Conservation (phyloP, 768 basidiomycete species). For the Calvatia gigantea region DNA sequence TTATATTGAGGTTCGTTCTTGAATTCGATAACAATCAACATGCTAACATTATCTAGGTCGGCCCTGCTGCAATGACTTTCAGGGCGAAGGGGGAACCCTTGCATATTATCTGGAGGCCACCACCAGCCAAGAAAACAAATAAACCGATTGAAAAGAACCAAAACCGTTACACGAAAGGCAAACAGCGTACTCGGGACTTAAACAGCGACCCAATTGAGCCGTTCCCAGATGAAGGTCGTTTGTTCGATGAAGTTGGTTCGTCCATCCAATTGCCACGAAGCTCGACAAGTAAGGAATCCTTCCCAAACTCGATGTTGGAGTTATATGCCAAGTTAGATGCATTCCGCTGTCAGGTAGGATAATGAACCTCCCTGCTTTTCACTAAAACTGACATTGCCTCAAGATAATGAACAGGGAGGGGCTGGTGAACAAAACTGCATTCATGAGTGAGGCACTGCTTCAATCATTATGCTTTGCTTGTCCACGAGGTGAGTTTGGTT, state of each 20-base stretch:
- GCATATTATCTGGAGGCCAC: conserved; percentile 10
- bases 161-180: neutral
- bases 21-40: neutral
- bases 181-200: neutral
- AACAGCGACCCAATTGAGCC: conserved; percentile 5
- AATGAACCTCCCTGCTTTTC: too few relatives aligned
- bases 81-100: neutral
- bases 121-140: neutral
- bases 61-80: neutral
- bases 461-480: neutral
- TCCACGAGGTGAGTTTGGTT: neutral
- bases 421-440: neutral
- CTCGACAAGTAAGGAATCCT: neutral
- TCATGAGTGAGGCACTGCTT: conserved; percentile 1
- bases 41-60: neutral
- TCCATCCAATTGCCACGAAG: neutral
- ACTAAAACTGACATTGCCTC: neutral
- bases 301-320: neutral
- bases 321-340: conserved; percentile 2
- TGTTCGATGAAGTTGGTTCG: neutral
- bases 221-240: conserved; percentile 4
- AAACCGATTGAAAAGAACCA: neutral
- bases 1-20: conserved; percentile 46
- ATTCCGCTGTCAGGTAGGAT: neutral
- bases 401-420: conserved; percentile 1